These are phyloP conservation scores for Globisporangium okanoganense DNA, from an alignment of 352 stramenopile species.

Conservation along the genomic window DNA sequence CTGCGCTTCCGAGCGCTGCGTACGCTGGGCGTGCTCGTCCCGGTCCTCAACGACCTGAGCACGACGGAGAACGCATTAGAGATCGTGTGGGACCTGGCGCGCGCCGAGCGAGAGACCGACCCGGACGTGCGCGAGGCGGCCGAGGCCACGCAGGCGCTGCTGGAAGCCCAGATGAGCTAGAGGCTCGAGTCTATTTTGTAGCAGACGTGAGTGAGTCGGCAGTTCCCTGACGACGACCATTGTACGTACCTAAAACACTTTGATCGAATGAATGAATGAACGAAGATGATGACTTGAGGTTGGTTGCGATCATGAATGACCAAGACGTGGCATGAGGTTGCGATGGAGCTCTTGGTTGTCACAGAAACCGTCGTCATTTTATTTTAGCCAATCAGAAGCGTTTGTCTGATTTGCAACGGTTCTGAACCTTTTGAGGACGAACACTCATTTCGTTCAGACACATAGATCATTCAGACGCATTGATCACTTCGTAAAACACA, in stretches of 20 bases:
- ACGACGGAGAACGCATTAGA: slow-evolving; percentile 71
- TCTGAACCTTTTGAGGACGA: background rate
- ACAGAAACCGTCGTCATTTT: background rate
- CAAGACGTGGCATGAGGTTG: no score
- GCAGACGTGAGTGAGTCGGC: slow-evolving; percentile 7
- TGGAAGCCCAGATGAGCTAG: slow-evolving; percentile 52
- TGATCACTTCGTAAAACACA: background rate
- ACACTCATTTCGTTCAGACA: background rate
- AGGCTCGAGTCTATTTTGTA: slow-evolving; percentile 12
- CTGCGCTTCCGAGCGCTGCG: slow-evolving; percentile 77
- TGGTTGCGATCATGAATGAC: no score
- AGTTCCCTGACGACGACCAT: slow-evolving; percentile 3
- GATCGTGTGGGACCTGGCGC: slow-evolving; percentile 64
- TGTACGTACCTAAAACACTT: slow-evolving; percentile 3
- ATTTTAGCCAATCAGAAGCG: background rate
- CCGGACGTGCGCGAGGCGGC: slow-evolving; percentile 75
- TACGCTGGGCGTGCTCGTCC: slow-evolving; percentile 60
- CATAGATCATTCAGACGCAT: no score
- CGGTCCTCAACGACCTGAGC: slow-evolving; percentile 57
- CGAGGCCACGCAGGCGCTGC: slow-evolving; percentile 39
- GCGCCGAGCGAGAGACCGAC: slow-evolving; percentile 58
- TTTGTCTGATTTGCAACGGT: background rate
- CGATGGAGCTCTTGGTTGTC: no score
- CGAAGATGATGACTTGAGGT: background rate
- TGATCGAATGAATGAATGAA: background rate